Conservation (phyloP, 345 rosid species). For the Eucalyptus pumila region DNA sequence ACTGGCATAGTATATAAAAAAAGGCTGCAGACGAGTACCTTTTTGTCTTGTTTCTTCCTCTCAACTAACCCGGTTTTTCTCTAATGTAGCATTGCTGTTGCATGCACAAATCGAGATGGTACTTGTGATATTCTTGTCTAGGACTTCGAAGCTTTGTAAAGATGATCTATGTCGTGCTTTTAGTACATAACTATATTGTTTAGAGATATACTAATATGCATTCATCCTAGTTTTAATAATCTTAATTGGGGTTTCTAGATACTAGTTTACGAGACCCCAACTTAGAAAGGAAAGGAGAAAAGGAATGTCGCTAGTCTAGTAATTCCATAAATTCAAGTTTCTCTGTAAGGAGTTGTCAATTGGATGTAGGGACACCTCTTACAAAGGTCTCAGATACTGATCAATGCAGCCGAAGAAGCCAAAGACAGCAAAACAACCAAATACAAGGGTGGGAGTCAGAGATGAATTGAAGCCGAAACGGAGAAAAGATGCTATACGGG, state of each 20-base stretch:
- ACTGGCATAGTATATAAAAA: neutral
- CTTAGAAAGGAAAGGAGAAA: neutral
- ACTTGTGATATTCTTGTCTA: neutral
- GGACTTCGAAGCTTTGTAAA: neutral
- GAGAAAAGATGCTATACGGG: neutral
- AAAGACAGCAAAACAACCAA: neutral
- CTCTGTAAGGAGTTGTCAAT: neutral
- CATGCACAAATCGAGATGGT: neutral
- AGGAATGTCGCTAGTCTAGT: too few relatives aligned
- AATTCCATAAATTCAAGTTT: neutral
- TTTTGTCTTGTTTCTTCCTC: neutral
- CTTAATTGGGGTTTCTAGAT: neutral
- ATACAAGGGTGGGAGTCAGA: neutral
- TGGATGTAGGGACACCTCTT: neutral
- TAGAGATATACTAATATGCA: neutral
- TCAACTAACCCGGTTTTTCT: neutral
- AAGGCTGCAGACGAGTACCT: neutral
- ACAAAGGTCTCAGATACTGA: neutral
- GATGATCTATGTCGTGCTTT: neutral
- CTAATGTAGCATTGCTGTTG: neutral
- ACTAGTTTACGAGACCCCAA: neutral
- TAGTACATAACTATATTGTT: neutral
- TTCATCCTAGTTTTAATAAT: neutral
- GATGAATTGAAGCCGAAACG: neutral
- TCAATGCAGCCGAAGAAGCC: neutral